These are phyloP conservation scores for Dendrobium chrysotoxum DNA, from an alignment of 106 monocot genomes.

Conservation along the genomic window DNA sequence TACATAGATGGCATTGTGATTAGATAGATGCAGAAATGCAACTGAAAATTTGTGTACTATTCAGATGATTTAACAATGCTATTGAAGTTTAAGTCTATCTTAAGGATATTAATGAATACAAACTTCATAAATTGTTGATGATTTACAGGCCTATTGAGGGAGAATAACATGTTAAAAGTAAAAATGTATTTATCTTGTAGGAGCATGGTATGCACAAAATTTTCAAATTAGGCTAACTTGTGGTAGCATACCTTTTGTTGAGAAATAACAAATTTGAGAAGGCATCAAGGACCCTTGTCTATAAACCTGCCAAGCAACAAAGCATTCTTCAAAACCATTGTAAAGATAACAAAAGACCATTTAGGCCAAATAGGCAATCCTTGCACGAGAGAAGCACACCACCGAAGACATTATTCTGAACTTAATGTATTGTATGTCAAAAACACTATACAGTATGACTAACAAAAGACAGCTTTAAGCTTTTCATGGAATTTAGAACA, in stretches of 20 bases:
- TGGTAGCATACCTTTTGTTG: constrained; percentile 46
- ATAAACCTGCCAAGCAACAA: constrained; percentile 22
- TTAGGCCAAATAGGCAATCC: not conserved
- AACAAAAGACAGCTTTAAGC: not conserved
- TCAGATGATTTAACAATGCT: not conserved
- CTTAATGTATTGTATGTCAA: not conserved
- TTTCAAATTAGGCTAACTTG: not conserved
- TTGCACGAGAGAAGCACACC: not conserved
- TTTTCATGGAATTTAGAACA: too few species aligned
- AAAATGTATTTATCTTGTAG: not conserved
- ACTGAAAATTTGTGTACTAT: not conserved
- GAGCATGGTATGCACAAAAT: not conserved
- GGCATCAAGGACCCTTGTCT: constrained; percentile 25
- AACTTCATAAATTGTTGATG: not conserved
- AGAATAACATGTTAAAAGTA: not conserved
- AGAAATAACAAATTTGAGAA: constrained; percentile 37
- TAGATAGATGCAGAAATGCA: not conserved
- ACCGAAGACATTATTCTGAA: too few species aligned
- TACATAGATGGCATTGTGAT: not conserved
- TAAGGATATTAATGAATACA: not conserved
- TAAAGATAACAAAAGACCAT: too few species aligned
- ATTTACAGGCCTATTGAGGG: not conserved
- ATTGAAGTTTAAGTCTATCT: not conserved
- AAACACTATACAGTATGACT: not conserved
- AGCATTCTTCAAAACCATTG: not conserved